Percentiles rank a stretch among this genome's conserved stretches.
These are phyloP conservation scores for Brassica carinata DNA, from an alignment of 345 rosid species.

Conservation along the genomic window DNA sequence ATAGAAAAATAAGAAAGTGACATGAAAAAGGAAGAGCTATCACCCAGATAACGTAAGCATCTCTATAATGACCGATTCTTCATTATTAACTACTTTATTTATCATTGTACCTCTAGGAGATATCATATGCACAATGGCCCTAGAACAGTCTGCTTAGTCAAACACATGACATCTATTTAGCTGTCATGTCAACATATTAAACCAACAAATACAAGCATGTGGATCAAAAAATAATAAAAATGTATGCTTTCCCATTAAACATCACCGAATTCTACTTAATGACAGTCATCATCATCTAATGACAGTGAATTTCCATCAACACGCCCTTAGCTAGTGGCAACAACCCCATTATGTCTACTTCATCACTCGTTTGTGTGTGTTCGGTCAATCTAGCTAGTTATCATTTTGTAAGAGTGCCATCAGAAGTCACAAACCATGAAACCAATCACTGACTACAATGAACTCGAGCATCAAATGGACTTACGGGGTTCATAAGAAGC, in stretches of 20 bases:
- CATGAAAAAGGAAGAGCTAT: neutral
- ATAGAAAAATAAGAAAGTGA: slow-evolving; percentile 15
- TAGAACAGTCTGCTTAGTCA: slow-evolving; percentile 14
- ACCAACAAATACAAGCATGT: slow-evolving; percentile 6
- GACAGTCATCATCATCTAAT: slow-evolving; percentile 8
- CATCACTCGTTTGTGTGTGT: neutral
- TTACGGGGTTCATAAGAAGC: slow-evolving; percentile 94
- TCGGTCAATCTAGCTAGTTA: neutral
- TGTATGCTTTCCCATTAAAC: neutral
- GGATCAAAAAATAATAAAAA: neutral
- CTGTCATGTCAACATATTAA: neutral
- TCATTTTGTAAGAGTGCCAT: neutral
- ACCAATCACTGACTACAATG: neutral
- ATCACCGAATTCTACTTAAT: neutral
- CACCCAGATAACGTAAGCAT: neutral
- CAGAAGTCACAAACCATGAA: slow-evolving; percentile 1
- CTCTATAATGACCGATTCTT: neutral
- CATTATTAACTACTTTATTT: slow-evolving; percentile 15
- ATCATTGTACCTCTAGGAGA: neutral
- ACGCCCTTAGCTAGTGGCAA: neutral
- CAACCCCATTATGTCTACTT: neutral
- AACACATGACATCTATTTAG: slow-evolving; percentile 11
- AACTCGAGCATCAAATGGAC: slow-evolving; percentile 15
- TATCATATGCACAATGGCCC: neutral
- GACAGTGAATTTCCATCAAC: neutral